A percentile compares a stretch with the other conserved stretches of the same genome.
These are phyloP conservation scores for Obelidium mucronatum DNA, from an alignment of 192 early-diverging fungal species.

Conservation along the genomic window DNA sequence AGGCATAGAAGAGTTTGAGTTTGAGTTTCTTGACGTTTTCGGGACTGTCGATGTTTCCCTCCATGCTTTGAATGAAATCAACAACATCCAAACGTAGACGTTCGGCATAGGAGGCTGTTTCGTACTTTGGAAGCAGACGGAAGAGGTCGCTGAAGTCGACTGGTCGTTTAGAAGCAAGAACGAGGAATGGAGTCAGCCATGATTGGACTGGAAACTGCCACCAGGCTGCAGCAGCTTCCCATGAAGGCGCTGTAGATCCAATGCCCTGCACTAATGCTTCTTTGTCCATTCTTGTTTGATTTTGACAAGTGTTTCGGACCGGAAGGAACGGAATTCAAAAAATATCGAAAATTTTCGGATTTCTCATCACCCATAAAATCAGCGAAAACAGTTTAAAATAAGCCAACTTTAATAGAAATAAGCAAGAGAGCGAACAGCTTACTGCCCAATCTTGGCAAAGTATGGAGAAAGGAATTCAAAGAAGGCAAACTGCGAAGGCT, in stretches of 20 bases:
- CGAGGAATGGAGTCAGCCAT: constrained; percentile 25
- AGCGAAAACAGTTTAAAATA: not conserved
- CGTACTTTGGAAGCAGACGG: constrained; percentile 27
- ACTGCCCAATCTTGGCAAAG: constrained; percentile 59
- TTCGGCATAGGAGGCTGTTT: constrained; percentile 3
- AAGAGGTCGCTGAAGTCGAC: constrained; percentile 25
- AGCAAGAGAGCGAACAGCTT: too few relatives aligned
- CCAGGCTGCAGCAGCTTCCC: constrained; percentile 9
- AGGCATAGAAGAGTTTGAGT: constrained; percentile 1
- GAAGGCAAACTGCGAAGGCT: constrained; percentile 97
- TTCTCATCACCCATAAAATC: too few relatives aligned
- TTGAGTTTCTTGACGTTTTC: constrained; percentile 1
- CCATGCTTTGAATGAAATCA: not conserved
- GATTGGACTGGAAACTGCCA: constrained; percentile 13
- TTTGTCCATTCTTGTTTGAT: too few relatives aligned
- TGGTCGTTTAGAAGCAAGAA: not conserved
- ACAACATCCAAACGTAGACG: not conserved
- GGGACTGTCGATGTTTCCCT: not conserved
- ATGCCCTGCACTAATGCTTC: constrained; percentile 18
- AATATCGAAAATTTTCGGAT: too few relatives aligned
- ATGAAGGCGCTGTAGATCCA: not conserved
- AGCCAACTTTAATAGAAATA: too few relatives aligned
- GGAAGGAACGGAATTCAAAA: too few relatives aligned
- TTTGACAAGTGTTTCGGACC: too few relatives aligned
- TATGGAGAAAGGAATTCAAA: constrained; percentile 92